Evolutionary conservation across 148 eudicot species (phyloP).

Genomic region (Vaccinium macrocarpon): DNA sequence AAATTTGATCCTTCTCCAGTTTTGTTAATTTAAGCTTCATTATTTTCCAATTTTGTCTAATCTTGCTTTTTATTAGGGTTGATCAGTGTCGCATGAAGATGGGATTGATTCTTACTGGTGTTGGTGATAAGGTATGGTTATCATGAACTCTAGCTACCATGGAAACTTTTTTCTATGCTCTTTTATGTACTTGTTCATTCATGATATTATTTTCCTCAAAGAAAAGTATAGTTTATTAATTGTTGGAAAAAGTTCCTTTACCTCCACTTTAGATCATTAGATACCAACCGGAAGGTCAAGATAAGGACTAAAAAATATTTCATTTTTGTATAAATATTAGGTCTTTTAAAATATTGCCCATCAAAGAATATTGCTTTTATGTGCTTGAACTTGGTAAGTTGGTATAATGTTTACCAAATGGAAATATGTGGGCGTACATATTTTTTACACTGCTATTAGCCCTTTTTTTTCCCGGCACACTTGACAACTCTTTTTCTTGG

Average conservation of each 20-base stretch:
- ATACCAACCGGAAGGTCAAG: not conserved
- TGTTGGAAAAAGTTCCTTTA: not conserved
- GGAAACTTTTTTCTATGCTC: not conserved
- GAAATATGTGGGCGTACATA: not conserved
- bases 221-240: not conserved
- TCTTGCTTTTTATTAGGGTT: slow-evolving; percentile 43
- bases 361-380: not conserved
- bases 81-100: slow-evolving; percentile 73
- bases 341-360: not conserved
- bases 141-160: not conserved
- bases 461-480: not conserved
- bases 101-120: slow-evolving; percentile 82
- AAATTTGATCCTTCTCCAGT: not conserved
- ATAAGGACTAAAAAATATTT: not conserved
- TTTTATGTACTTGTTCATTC: not conserved
- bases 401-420: not conserved
- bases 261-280: not conserved
- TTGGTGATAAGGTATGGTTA: slow-evolving; percentile 67
- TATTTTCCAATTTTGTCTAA: slow-evolving; percentile 7
- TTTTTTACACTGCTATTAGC: not conserved
- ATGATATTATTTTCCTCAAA: not conserved
- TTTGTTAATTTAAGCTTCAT: slow-evolving; percentile 8
- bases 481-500: not conserved
- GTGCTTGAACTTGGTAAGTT: not conserved
- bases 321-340: not conserved